phyloP scores from a whole-genome alignment of 352 stramenopile genomes.

The Globisporangium okanoganense region DNA sequence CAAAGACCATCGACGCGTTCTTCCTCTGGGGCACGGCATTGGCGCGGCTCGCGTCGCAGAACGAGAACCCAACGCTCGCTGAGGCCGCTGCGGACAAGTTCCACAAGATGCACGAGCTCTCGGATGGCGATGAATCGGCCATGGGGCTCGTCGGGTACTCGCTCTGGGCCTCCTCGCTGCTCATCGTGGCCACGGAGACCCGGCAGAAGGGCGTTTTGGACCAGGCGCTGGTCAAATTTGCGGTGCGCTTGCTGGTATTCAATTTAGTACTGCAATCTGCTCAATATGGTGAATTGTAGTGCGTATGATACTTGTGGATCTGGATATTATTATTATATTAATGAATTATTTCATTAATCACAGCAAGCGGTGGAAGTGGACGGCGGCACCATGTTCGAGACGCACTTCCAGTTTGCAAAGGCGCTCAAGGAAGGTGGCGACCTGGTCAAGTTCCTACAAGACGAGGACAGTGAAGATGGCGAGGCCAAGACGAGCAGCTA shows the following conservation, averaged over 20 bases:
- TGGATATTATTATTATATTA: not conserved
- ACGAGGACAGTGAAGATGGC: slow-evolving; percentile 1
- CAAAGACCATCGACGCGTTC: slow-evolving; percentile 66
- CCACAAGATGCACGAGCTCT: slow-evolving; percentile 61
- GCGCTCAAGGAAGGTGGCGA: slow-evolving; percentile 71
- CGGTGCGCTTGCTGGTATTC: slow-evolving; percentile 17
- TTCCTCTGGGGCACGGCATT: slow-evolving; percentile 82
- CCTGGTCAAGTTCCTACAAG: slow-evolving; percentile 53
- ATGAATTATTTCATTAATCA: not conserved
- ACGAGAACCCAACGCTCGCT: slow-evolving; percentile 71
- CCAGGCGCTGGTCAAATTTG: slow-evolving; percentile 57
- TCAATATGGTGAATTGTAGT: not conserved
- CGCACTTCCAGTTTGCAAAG: slow-evolving; percentile 72
- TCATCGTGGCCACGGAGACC: slow-evolving; percentile 76
- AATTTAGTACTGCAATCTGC: not conserved
- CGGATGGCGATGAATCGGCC: slow-evolving; percentile 43
- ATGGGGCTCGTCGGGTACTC: slow-evolving; percentile 75
- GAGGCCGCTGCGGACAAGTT: slow-evolving; percentile 80
- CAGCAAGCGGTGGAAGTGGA: slow-evolving; percentile 76
- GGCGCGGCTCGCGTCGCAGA: slow-evolving; percentile 63
- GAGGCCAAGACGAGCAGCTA: not conserved
- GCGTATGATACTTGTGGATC: not conserved
- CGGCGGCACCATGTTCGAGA: slow-evolving; percentile 79
- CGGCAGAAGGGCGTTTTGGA: slow-evolving; percentile 51
- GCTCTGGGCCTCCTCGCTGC: slow-evolving; percentile 69